A percentile compares a stretch with the other conserved stretches of the same genome.
These are phyloP conservation scores for Sphagnum contortum DNA, from an alignment of 225 moss, liverwort and hornwort genomes.

Conservation along the genomic window DNA sequence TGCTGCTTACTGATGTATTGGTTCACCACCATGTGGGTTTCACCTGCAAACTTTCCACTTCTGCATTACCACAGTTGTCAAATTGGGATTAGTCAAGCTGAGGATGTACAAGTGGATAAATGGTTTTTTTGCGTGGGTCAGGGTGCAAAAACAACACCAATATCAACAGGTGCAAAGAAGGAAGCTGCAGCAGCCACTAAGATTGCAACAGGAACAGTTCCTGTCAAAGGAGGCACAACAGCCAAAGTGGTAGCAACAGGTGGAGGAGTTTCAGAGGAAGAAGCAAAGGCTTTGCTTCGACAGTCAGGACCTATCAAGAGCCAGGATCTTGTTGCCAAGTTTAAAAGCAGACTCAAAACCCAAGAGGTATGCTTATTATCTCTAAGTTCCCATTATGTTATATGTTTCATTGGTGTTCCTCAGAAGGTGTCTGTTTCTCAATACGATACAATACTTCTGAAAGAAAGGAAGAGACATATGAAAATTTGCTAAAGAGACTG, in stretches of 20 bases:
- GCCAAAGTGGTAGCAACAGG: constrained; percentile 34
- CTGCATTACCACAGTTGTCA: constrained; percentile 48
- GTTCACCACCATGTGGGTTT: too few relatives aligned
- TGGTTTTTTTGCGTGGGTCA: constrained; percentile 10
- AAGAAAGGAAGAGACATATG: too few relatives aligned
- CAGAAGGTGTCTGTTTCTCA: too few relatives aligned
- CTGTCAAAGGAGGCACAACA: constrained; percentile 27
- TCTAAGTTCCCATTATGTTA: too few relatives aligned
- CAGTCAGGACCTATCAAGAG: constrained; percentile 96
- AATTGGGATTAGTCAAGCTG: constrained; percentile 55
- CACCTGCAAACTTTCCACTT: too few relatives aligned
- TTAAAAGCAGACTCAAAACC: constrained; percentile 74
- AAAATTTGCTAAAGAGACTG: too few relatives aligned
- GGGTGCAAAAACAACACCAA: constrained; percentile 37
- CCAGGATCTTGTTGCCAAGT: constrained; percentile 95
- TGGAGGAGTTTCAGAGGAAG: constrained; percentile 82
- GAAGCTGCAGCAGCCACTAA: constrained; percentile 31
- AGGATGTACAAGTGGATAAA: background rate
- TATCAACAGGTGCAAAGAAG: constrained; percentile 32
- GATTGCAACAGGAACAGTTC: constrained; percentile 26
- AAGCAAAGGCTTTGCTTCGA: constrained; percentile 70
- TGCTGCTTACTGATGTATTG: too few relatives aligned
- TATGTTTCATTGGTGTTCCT: too few relatives aligned
- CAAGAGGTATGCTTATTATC: constrained; percentile 38
- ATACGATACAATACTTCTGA: too few relatives aligned